Percentiles rank a stretch among this genome's conserved stretches.
Evolutionary conservation across 352 stramenopile genomes (phyloP).

Genomic region (Blastocystis sp.): DNA sequence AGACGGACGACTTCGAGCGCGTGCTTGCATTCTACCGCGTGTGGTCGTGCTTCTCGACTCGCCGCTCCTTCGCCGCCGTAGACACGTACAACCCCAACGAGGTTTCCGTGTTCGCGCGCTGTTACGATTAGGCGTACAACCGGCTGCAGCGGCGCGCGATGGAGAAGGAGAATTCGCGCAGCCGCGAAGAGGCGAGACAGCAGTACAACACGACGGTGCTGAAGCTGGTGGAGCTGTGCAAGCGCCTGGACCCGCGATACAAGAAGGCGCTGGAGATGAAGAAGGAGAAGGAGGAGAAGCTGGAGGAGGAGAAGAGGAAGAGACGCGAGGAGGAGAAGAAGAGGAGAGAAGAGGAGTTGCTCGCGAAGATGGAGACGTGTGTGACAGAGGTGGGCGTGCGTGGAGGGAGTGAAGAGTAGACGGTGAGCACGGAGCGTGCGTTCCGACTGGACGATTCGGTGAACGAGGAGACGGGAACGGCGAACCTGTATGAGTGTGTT

Average conservation of each 20-base stretch:
- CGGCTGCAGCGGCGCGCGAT: constrained; percentile 81
- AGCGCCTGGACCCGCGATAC: constrained; percentile 82
- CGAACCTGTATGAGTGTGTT: constrained; percentile 80
- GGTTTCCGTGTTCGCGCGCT: not conserved
- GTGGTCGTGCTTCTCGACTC: constrained; percentile 81
- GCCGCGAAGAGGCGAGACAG: constrained; percentile 79
- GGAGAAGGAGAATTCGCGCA: constrained; percentile 85
- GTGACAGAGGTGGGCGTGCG: constrained; percentile 77
- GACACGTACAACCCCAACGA: constrained; percentile 80
- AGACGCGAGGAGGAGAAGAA: constrained; percentile 45
- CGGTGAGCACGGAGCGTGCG: constrained; percentile 28
- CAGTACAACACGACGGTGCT: constrained; percentile 81
- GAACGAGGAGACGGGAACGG: constrained; percentile 73
- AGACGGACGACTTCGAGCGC: constrained; percentile 77
- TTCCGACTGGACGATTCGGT: constrained; percentile 75
- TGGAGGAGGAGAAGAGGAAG: constrained; percentile 34
- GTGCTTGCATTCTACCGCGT: constrained; percentile 72
- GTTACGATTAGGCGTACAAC: constrained; percentile 76
- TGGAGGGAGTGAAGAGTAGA: constrained; percentile 76
- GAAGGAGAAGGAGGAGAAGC: constrained; percentile 76
- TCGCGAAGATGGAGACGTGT: constrained; percentile 76
- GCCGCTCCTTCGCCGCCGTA: constrained; percentile 82
- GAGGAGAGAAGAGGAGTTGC: constrained; percentile 65
- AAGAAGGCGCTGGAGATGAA: constrained; percentile 78
- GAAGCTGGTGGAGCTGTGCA: constrained; percentile 81